Evolutionary conservation across 768 basidiomycete species (phyloP), one percentile per base, ranked within the genome.

Genomic region (Hirschioporus abietinus): DNA sequence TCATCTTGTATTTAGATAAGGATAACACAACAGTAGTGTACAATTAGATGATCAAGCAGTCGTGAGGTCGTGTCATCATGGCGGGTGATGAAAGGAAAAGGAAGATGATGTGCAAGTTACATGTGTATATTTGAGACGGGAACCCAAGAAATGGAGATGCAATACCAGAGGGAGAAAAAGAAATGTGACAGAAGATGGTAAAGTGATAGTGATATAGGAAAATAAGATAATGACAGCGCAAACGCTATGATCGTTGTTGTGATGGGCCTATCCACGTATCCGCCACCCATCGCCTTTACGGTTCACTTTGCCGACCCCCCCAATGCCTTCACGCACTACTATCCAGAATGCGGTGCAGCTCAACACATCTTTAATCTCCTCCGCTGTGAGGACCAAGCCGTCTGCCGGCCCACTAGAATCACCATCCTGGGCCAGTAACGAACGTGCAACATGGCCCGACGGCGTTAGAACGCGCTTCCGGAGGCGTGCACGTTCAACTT

Each of bases 301-400:
- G 68, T 79, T 85, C 52, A 90, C 88, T 77, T 85, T 88, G 7
- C 92, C 94, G 57, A 96, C 84, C 1, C 95, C 95, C 1, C 93
- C 93, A 75, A 96, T 93, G n/a, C 88, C 88, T 76, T 98, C 95
- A 63, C 96, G 82, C 1, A 96, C 94, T 23, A 95, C 89, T 64
- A 98, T 77, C 95, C 95, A 98, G 75, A 97, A 79, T 5, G 88
- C 92, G 0, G 93, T 96, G 57, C 87, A 89, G 71, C 90, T 92
- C 66, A 96, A 87, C 20, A 93, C 83, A 78, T 98, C 96, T 78
- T 97, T 96, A 77, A 97, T 89, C 76, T 96, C 93, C 78, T 96
- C 95, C 60, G 93, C 93, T 1, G 87, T 92, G 63, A 98, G 77
- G 35, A 86, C 77, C 58, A 93, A 76, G 30, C 86, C 88, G 42